These are phyloP conservation scores for Suillus clintonianus DNA, from an alignment of 768 basidiomycete genomes.

Conservation along the genomic window DNA sequence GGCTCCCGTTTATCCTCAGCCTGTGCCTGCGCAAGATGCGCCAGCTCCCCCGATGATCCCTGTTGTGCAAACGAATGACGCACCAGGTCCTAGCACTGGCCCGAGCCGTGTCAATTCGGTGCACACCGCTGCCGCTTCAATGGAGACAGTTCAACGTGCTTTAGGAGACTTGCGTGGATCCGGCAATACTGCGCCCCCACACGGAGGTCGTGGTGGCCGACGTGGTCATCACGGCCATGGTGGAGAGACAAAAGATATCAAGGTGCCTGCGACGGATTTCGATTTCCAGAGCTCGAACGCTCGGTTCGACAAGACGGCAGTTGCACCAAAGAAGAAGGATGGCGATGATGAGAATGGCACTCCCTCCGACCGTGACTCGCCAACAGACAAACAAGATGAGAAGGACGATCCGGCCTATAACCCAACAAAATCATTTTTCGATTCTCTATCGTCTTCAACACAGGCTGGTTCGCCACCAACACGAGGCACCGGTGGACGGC, in stretches of 20 bases:
- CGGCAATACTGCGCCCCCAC: slow-evolving; percentile 19
- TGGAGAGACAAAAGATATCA: slow-evolving; percentile 38
- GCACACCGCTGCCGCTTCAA: slow-evolving; percentile 71
- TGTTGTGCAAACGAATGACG: slow-evolving; percentile 24
- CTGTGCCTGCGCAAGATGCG: slow-evolving; percentile 22
- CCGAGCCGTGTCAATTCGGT: slow-evolving; percentile 49
- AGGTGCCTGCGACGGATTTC: slow-evolving; percentile 76
- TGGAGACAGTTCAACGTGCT: slow-evolving; percentile 69
- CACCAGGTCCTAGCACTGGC: slow-evolving; percentile 25
- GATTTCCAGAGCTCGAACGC: slow-evolving; percentile 81
- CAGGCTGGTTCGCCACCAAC: slow-evolving; percentile 31
- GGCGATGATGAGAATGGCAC: slow-evolving; percentile 32
- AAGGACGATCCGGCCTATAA: slow-evolving; percentile 62
- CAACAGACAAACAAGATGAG: slow-evolving; percentile 28
- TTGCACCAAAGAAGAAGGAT: slow-evolving; percentile 38
- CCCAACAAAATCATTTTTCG: slow-evolving; percentile 80
- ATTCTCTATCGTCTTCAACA: slow-evolving; percentile 58
- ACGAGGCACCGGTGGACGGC: slow-evolving; percentile 42
- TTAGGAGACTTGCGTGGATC: slow-evolving; percentile 50
- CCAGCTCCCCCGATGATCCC: slow-evolving; percentile 18
- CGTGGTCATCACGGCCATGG: slow-evolving; percentile 31
- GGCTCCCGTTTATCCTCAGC: slow-evolving; percentile 26
- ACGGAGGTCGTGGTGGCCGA: slow-evolving; percentile 42
- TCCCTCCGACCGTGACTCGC: slow-evolving; percentile 30
- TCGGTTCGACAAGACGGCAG: slow-evolving; percentile 74